These are phyloP conservation scores for Fragaria vesca DNA, from an alignment of 306 rosid species.

Conservation along the genomic window DNA sequence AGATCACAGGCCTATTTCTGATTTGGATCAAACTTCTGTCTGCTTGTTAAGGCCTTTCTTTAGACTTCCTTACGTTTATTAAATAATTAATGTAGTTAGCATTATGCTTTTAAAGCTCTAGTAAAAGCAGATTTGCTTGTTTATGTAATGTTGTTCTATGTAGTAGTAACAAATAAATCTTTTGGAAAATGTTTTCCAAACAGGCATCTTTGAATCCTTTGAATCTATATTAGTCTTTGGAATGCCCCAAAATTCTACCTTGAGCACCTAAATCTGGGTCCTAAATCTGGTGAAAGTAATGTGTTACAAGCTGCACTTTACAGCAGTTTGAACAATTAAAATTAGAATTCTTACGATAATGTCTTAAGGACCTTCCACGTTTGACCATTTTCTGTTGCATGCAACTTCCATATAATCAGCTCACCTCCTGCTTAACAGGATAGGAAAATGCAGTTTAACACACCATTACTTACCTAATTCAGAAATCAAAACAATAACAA, in stretches of 20 bases:
- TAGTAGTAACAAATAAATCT: too few relatives aligned
- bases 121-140: neutral
- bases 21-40: neutral
- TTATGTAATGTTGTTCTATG: too few relatives aligned
- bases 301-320: neutral
- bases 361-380: slow-evolving; percentile 84
- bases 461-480: slow-evolving; percentile 8
- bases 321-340: slow-evolving; percentile 2
- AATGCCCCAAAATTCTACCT: neutral
- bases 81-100: neutral
- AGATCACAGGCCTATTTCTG: neutral
- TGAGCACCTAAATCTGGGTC: neutral
- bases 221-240: neutral
- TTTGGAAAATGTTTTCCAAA: neutral
- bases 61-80: neutral
- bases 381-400: slow-evolving; percentile 55
- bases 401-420: slow-evolving; percentile 71
- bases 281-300: slow-evolving; percentile 4
- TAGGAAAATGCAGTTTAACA: neutral
- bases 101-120: neutral
- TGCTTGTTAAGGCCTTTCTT: neutral
- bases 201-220: neutral
- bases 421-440: slow-evolving; percentile 63
- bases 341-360: slow-evolving; percentile 51
- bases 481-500: slow-evolving; percentile 4